phyloP scores from a whole-genome alignment of 805 yeast genomes.

The Metschnikowia vanudenii region DNA sequence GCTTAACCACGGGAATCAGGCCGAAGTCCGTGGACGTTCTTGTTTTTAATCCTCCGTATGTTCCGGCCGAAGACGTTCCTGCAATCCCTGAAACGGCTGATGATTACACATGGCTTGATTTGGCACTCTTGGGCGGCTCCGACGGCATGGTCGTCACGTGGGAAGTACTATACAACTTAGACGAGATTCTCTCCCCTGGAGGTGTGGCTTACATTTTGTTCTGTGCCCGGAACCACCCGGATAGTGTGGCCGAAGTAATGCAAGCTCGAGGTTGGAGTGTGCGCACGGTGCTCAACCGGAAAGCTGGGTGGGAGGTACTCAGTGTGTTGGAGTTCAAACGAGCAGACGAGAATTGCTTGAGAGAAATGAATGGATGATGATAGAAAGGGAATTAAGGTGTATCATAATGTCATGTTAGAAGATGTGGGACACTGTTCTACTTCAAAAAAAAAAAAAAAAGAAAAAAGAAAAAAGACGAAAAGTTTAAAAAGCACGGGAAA shows the following conservation, averaged over 20 bases:
- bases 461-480: too few relatives aligned
- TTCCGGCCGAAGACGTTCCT: slow-evolving; percentile 82
- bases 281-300: slow-evolving; percentile 56
- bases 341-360: neutral
- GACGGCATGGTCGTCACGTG: slow-evolving; percentile 89
- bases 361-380: neutral
- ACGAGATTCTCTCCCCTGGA: slow-evolving; percentile 44
- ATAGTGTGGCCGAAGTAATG: slow-evolving; percentile 52
- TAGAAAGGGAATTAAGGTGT: neutral
- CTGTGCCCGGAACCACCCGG: slow-evolving; percentile 88
- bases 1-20: slow-evolving; percentile 52
- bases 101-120: slow-evolving; percentile 73
- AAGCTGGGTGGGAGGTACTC: slow-evolving; percentile 95
- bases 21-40: slow-evolving; percentile 59
- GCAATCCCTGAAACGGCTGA: slow-evolving; percentile 44
- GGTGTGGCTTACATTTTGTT: slow-evolving; percentile 89
- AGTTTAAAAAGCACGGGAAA: too few relatives aligned
- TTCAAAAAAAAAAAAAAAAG: too few relatives aligned
- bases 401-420: too few relatives aligned
- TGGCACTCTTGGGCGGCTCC: slow-evolving; percentile 86
- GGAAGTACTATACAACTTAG: slow-evolving; percentile 54
- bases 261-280: slow-evolving; percentile 50
- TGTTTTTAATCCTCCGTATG: slow-evolving; percentile 95
- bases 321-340: slow-evolving; percentile 61
- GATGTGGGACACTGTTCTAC: too few relatives aligned